Conservation (phyloP, 768 basidiomycete species). For the Mycena latifolia region DNA sequence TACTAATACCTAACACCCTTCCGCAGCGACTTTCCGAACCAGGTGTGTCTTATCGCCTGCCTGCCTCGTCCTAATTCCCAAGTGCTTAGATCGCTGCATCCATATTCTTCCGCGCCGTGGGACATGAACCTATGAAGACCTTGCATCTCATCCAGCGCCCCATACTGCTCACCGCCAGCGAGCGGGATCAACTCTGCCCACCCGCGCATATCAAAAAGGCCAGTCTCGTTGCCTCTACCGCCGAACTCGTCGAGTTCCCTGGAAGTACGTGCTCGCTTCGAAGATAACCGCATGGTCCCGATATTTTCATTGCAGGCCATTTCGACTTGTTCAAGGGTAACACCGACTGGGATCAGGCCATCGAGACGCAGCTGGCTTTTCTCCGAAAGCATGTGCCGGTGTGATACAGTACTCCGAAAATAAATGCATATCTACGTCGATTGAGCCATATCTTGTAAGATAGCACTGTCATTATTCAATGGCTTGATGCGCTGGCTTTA, state of each 20-base stretch:
- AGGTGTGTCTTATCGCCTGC: not conserved
- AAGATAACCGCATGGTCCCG: not conserved
- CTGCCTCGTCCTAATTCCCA: not conserved
- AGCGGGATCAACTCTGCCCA: slow-evolving; percentile 36
- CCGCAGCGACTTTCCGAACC: slow-evolving; percentile 28
- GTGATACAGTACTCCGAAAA: slow-evolving; percentile 8
- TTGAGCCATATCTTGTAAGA: too few relatives aligned
- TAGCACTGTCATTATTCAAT: too few relatives aligned
- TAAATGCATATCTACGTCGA: too few relatives aligned
- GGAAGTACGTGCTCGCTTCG: slow-evolving; percentile 33
- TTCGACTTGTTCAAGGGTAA: slow-evolving; percentile 37
- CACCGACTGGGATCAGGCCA: slow-evolving; percentile 31
- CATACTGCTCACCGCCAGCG: slow-evolving; percentile 36
- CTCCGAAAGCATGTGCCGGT: slow-evolving; percentile 34
- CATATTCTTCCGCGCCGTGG: slow-evolving; percentile 33
- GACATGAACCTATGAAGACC: slow-evolving; percentile 25
- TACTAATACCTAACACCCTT: not conserved
- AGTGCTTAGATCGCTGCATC: slow-evolving; percentile 29
- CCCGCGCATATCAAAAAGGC: slow-evolving; percentile 20
- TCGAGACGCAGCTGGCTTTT: slow-evolving; percentile 36
- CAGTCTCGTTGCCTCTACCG: slow-evolving; percentile 15
- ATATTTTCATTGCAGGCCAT: slow-evolving; percentile 27
- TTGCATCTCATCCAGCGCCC: slow-evolving; percentile 37
- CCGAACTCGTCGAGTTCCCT: slow-evolving; percentile 31
- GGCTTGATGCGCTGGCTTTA: too few relatives aligned